Evolutionary conservation across 2,329 filamentous ascomycete genomes (phyloP).

Genomic region (Claviceps digitariae): DNA sequence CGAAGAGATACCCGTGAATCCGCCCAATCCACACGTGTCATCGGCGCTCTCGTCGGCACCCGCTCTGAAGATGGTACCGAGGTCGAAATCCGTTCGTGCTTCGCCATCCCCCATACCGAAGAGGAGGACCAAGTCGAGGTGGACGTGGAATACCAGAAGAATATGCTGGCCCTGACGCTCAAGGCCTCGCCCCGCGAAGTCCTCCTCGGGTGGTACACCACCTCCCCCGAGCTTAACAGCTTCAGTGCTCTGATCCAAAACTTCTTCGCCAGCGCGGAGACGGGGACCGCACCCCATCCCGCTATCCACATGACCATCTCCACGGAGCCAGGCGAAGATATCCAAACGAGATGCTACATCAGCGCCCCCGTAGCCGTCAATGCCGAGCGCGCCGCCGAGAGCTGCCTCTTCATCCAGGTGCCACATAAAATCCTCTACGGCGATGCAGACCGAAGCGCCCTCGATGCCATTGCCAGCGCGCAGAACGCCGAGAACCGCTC

Average conservation of each 20-base stretch:
- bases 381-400: conserved; percentile 86
- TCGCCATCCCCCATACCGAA: conserved; percentile 96
- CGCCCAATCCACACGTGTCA: conserved; percentile 85
- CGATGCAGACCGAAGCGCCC: conserved; percentile 50
- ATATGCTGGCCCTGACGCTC: conserved; percentile 90
- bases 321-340: conserved; percentile 75
- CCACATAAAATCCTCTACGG: conserved; percentile 88
- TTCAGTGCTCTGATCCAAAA: conserved; percentile 97
- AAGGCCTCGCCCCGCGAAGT: conserved; percentile 89
- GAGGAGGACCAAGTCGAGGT: conserved; percentile 98
- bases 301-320: conserved; percentile 93
- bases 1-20: conserved; percentile 58
- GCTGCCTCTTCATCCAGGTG: conserved; percentile 93
- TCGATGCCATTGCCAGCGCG: conserved; percentile 75
- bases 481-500: conserved; percentile 65
- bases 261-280: conserved; percentile 95
- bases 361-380: conserved; percentile 90
- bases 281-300: conserved; percentile 94
- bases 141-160: conserved; percentile 99
- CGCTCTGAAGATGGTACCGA: conserved; percentile 95
- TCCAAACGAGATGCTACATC: conserved; percentile 89
- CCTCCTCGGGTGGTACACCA: conserved; percentile 97
- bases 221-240: conserved; percentile 90
- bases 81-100: conserved; percentile 90
- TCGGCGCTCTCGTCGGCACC: conserved; percentile 85